phyloP scores from a whole-genome alignment of 306 rosid genomes.

The Geum urbanum region DNA sequence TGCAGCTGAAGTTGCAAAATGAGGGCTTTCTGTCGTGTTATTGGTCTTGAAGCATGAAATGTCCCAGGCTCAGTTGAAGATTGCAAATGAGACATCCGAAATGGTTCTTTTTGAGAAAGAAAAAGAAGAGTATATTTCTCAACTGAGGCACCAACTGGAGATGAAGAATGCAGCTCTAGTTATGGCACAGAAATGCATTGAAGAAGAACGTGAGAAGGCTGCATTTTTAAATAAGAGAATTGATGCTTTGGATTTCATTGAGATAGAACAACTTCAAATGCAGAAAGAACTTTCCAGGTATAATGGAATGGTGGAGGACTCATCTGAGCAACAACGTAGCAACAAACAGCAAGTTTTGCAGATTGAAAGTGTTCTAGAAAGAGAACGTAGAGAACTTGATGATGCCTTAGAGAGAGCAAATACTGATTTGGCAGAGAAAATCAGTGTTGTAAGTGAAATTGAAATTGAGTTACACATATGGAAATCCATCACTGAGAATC shows the following conservation, averaged over 20 bases:
- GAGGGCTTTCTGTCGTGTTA: constrained; percentile 59
- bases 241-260: constrained; percentile 39
- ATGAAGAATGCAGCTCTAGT: constrained; percentile 44
- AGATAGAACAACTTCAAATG: constrained; percentile 31
- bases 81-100: constrained; percentile 34
- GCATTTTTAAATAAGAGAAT: constrained; percentile 31
- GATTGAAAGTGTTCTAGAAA: constrained; percentile 28
- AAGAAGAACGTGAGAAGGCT: constrained; percentile 36
- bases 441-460: constrained; percentile 52
- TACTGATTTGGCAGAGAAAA: constrained; percentile 45
- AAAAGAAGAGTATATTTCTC: constrained; percentile 33
- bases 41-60: constrained; percentile 59
- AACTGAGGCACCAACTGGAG: constrained; percentile 59
- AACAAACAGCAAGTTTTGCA: constrained; percentile 35
- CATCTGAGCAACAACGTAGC: constrained; percentile 35
- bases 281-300: constrained; percentile 47
- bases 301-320: constrained; percentile 58
- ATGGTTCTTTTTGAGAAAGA: constrained; percentile 35
- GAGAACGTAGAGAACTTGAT: constrained; percentile 33
- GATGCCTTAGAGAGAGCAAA: constrained; percentile 45
- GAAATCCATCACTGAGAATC: constrained; percentile 50
- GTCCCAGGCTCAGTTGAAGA: constrained; percentile 53
- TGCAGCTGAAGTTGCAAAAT: constrained; percentile 60
- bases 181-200: constrained; percentile 26
- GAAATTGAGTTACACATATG: constrained; percentile 67